A percentile compares a stretch with the other conserved stretches of the same genome.
Conservation (phyloP, 371 early-diverging fungal species). For the Entomophthora muscae region DNA sequence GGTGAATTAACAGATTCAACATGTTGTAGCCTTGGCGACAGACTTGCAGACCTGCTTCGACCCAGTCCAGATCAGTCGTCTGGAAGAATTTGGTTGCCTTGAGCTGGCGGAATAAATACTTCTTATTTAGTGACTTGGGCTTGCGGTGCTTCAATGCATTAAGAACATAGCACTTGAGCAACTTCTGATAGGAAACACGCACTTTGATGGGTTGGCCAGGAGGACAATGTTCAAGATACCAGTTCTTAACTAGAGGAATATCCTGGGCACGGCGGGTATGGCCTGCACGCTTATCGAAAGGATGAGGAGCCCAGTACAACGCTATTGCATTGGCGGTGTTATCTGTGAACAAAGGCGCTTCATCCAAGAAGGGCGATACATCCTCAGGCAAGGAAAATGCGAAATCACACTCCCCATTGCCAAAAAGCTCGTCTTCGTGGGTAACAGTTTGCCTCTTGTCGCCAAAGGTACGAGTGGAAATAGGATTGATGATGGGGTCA, state of each 20-base stretch:
- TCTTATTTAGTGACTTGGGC: constrained; percentile 78
- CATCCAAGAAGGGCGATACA: constrained; percentile 69
- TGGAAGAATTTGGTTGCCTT: constrained; percentile 97
- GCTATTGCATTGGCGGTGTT: constrained; percentile 82
- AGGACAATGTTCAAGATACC: constrained; percentile 95
- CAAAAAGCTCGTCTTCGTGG: constrained; percentile 79
- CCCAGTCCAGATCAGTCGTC: constrained; percentile 95
- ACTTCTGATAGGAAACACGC: constrained; percentile 94
- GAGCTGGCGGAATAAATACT: constrained; percentile 84
- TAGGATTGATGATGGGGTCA: constrained; percentile 93
- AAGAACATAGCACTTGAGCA: constrained; percentile 76
- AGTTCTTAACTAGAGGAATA: constrained; percentile 86
- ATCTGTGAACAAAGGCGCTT: constrained; percentile 66
- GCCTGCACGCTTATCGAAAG: constrained; percentile 87
- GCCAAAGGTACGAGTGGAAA: constrained; percentile 56
- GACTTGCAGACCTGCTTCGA: constrained; percentile 95
- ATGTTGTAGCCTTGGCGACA: constrained; percentile 97
- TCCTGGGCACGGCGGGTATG: constrained; percentile 87
- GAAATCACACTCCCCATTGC: constrained; percentile 47
- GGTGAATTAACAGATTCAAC: constrained; percentile 93
- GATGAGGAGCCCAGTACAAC: constrained; percentile 95
- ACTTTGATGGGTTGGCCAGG: constrained; percentile 91
- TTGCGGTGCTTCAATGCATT: constrained; percentile 74
- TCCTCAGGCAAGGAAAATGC: constrained; percentile 64
- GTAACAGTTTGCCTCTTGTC: constrained; percentile 26